These are phyloP conservation scores for Trichosporon coremiiforme DNA, from an alignment of 1,284 basidiomycete species.

Conservation along the genomic window DNA sequence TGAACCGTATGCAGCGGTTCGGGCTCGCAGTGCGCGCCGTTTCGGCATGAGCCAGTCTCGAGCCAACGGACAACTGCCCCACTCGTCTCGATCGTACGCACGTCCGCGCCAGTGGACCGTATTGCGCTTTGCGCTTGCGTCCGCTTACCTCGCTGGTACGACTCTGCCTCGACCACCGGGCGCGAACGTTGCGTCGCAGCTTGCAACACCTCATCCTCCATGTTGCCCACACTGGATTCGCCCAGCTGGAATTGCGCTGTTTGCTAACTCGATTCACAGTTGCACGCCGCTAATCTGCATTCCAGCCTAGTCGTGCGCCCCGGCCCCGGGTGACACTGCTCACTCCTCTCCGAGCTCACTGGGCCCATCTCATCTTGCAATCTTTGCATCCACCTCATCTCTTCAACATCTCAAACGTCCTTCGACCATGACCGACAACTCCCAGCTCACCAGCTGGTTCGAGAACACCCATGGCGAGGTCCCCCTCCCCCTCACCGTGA, in stretches of 20 bases:
- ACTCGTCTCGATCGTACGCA: not conserved
- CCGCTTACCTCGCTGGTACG: not conserved
- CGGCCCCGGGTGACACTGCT: constrained; percentile 13
- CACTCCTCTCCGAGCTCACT: not conserved
- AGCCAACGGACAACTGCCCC: no score
- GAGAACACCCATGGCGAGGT: constrained; percentile 81
- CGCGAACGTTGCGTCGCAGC: not conserved
- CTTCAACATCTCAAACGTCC: not conserved
- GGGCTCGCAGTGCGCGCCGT: no score
- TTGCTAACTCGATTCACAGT: constrained; percentile 6
- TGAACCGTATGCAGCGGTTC: not conserved
- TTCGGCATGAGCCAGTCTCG: no score
- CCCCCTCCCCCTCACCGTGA: constrained; percentile 78
- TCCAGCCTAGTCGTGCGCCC: constrained; percentile 4
- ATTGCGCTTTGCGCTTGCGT: not conserved
- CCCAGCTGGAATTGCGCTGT: not conserved
- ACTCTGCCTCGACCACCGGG: not conserved
- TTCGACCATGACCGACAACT: constrained; percentile 28
- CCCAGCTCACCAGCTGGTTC: constrained; percentile 77
- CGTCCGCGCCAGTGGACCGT: not conserved
- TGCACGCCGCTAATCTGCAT: not conserved
- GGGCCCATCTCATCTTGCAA: not conserved
- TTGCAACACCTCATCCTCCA: not conserved
- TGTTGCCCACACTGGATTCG: not conserved
- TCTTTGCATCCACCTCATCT: constrained; percentile 7